phyloP scores from a whole-genome alignment of 2,329 filamentous ascomycete species.

The Aureobasidium leucospermi region DNA sequence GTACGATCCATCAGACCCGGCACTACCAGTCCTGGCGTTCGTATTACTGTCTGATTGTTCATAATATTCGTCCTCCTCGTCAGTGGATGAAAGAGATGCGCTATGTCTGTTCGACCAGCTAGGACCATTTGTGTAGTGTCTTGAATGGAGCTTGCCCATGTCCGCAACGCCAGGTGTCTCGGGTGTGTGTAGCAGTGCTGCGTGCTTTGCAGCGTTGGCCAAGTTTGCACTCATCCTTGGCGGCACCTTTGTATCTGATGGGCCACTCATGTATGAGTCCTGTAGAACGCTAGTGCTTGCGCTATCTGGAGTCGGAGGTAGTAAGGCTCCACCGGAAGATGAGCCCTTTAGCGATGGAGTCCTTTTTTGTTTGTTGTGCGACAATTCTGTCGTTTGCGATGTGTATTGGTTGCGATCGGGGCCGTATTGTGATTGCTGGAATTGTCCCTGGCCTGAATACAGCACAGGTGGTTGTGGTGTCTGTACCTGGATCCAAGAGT shows the following conservation, averaged over 20 bases:
- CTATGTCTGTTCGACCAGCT: constrained; percentile 6
- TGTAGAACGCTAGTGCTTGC: constrained; percentile 27
- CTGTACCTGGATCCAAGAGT: constrained; percentile 5
- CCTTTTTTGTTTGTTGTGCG: not conserved
- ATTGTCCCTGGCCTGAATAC: not conserved
- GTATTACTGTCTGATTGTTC: constrained; percentile 13
- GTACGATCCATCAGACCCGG: constrained; percentile 23
- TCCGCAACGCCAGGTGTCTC: not conserved
- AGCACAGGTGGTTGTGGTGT: not conserved
- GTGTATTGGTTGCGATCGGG: not conserved
- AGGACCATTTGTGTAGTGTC: not conserved
- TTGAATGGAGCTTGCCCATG: not conserved
- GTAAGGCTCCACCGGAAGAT: constrained; percentile 22
- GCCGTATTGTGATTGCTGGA: not conserved
- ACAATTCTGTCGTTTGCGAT: not conserved
- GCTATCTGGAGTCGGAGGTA: constrained; percentile 29
- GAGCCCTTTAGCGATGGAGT: constrained; percentile 16
- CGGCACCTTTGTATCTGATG: not conserved
- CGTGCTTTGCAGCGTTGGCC: not conserved
- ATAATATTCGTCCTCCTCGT: constrained; percentile 16
- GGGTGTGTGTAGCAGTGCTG: not conserved
- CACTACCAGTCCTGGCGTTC: constrained; percentile 17
- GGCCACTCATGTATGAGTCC: constrained; percentile 17
- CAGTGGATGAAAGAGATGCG: constrained; percentile 12
- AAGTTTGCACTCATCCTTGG: not conserved